A percentile compares a stretch with the other conserved stretches of the same genome.
These are phyloP conservation scores for Bipolaris oryzae DNA, from an alignment of 2,329 filamentous ascomycete species.

Conservation along the genomic window DNA sequence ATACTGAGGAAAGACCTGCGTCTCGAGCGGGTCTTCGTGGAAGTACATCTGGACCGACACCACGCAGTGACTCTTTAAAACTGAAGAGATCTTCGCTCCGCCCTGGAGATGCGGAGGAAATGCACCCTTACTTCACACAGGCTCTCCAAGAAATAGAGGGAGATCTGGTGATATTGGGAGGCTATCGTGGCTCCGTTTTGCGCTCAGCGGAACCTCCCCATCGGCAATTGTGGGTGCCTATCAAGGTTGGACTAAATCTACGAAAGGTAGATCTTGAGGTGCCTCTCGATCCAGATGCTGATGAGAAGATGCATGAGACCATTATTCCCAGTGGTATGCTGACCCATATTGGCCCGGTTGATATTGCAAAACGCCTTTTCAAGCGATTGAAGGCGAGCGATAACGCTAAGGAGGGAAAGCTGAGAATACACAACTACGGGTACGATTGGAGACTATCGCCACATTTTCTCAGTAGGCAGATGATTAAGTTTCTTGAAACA, in stretches of 20 bases:
- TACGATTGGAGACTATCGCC: constrained; percentile 95
- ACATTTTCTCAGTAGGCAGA: constrained; percentile 70
- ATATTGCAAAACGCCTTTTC: constrained; percentile 83
- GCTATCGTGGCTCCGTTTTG: constrained; percentile 88
- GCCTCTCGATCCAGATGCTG: constrained; percentile 79
- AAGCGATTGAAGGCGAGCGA: constrained; percentile 76
- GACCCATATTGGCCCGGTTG: constrained; percentile 88
- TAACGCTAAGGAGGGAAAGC: constrained; percentile 71
- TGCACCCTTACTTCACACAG: constrained; percentile 59
- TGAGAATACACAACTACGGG: constrained; percentile 87
- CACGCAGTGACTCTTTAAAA: constrained; percentile 21
- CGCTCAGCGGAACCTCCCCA: constrained; percentile 81
- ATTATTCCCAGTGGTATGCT: constrained; percentile 88
- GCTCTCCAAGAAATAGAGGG: constrained; percentile 75
- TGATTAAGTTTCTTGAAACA: constrained; percentile 74
- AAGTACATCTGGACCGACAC: constrained; percentile 19
- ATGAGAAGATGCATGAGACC: constrained; percentile 79
- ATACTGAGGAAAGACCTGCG: constrained; percentile 17
- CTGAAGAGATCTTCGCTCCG: constrained; percentile 20
- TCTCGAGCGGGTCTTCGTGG: constrained; percentile 27
- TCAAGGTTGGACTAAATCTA: constrained; percentile 90
- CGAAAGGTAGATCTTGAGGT: constrained; percentile 91
- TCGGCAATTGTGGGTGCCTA: constrained; percentile 90
- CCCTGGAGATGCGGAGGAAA: constrained; percentile 35
- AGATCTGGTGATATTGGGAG: constrained; percentile 86